A percentile compares a stretch with the other conserved stretches of the same genome.
phyloP scores from a whole-genome alignment of 2,329 filamentous ascomycete species.

The Aspergillus luchuensis region DNA sequence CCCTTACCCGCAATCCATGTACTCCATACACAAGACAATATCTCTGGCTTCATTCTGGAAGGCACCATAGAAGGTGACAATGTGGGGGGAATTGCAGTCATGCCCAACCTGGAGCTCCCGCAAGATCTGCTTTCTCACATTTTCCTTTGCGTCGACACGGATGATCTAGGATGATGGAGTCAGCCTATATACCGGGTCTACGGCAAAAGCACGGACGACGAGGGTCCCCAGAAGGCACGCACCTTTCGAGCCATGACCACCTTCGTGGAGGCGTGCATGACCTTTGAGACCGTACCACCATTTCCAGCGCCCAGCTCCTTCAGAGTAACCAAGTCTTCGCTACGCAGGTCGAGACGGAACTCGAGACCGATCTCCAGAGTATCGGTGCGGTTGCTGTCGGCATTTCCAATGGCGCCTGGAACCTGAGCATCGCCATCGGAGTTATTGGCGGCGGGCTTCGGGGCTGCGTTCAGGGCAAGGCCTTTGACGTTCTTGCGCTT shows the following conservation, averaged over 20 bases:
- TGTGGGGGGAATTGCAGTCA: conserved; percentile 93
- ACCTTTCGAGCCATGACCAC: conserved; percentile 99
- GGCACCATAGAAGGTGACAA: conserved; percentile 96
- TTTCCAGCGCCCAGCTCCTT: conserved; percentile 96
- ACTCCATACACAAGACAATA: conserved; percentile 99
- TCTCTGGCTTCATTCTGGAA: conserved; percentile 96
- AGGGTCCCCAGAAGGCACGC: conserved; percentile 22
- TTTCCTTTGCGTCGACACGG: conserved; percentile 95
- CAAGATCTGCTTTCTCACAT: conserved; percentile 94
- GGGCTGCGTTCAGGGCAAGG: conserved; percentile 79
- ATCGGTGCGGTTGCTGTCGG: conserved; percentile 63
- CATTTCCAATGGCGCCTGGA: conserved; percentile 61
- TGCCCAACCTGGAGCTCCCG: conserved; percentile 98
- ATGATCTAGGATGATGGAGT: conserved; percentile 67
- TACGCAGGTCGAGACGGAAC: conserved; percentile 88
- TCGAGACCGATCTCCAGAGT: conserved; percentile 95
- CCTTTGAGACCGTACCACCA: conserved; percentile 97
- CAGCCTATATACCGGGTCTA: conserved; percentile 1
- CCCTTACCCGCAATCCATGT: conserved; percentile 96
- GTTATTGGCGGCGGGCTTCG: conserved; percentile 67
- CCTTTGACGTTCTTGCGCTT: conserved; percentile 99
- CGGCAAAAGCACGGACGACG: background rate
- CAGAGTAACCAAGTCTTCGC: conserved; percentile 87
- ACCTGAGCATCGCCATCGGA: conserved; percentile 70
- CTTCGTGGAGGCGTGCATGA: conserved; percentile 90